Conservation (phyloP, 176 grass and related monocot species). For the Ensete glaucum region DNA sequence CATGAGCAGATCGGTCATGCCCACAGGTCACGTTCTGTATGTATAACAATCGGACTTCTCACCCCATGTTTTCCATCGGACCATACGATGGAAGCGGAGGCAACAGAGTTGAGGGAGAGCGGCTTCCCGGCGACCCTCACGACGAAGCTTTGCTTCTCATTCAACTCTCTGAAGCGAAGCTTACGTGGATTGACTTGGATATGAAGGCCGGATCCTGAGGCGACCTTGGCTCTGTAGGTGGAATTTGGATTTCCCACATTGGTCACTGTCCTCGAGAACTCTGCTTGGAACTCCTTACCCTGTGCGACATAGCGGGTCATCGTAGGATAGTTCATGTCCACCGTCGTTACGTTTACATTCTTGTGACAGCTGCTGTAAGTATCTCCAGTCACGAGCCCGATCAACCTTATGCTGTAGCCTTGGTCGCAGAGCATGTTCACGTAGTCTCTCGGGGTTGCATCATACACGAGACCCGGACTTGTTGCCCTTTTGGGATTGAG, state of each 20-base stretch:
- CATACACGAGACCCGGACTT: slow-evolving; percentile 32
- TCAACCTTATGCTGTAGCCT: slow-evolving; percentile 29
- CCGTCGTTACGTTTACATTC: too few relatives aligned
- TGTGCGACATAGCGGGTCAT: slow-evolving; percentile 8
- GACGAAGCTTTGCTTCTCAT: not conserved
- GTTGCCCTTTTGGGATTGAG: slow-evolving; percentile 15
- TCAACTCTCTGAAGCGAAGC: not conserved
- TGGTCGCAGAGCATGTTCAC: slow-evolving; percentile 33
- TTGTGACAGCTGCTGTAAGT: not conserved
- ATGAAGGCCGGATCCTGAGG: too few relatives aligned
- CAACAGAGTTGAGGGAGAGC: not conserved
- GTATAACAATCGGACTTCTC: slow-evolving; percentile 4
- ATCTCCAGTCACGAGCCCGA: slow-evolving; percentile 11
- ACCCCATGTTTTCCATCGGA: slow-evolving; percentile 5
- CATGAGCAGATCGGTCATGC: too few relatives aligned
- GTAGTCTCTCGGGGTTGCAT: slow-evolving; percentile 22
- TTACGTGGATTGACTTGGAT: slow-evolving; percentile 18
- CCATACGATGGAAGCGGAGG: slow-evolving; percentile 5
- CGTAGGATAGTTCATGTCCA: slow-evolving; percentile 41
- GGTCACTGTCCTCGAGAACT: slow-evolving; percentile 36
- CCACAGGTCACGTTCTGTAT: not conserved
- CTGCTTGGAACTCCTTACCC: not conserved
- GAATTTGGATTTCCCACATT: slow-evolving; percentile 23
- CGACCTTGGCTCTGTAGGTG: slow-evolving; percentile 9
- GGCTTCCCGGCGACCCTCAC: not conserved